Base-by-base conservation (phyloP, 2,329 filamentous ascomycete genomes). In the Neofusicoccum ribis region DNA sequence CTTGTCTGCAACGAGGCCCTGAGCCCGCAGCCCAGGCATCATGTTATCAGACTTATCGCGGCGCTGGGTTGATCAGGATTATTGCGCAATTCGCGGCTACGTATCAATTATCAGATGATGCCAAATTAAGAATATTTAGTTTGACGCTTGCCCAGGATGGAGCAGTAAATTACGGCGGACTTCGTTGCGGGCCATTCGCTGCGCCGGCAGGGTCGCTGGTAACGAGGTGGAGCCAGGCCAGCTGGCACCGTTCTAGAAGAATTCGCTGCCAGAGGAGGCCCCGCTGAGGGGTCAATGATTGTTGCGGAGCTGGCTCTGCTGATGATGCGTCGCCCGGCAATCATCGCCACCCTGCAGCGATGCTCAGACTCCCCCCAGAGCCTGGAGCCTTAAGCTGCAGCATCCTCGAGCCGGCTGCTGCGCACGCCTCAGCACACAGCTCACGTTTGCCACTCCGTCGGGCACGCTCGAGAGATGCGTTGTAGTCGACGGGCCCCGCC, bases 31-130 rank as follows among this genome's bases (percentile, higher is more conserved):
- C 31, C 31, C 31, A 52, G 8, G 12, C 47, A 34, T 14, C 47
- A 5, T 15, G 36, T 12, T 56, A 41, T 41, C 51, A 39, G 31
- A 34, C 20, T 31, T 31, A 44, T 44, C n/a, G 14, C 12, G 23
- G 6, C 14, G 11, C 49, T 37, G 23, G 54, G 8, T 34, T 44
- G 54, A 8, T 27, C 54, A 12, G 54, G 54, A 58, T 44, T 44
- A 58, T 58, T 58, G 54, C 54, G 54, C 54, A 44, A 58, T 58
- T 27, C 15, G 54, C 54, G 54, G 54, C 54, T 58, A 58, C 54
- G 54, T 58, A 58, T 58, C 54, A 58, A 58, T 46, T 58, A 58
- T 58, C 54, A 58, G 54, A 58, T 58, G 54, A 58, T 58, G 39
- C 54, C 54, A 58, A 58, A 58, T 43, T 58, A 46, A 58, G 54